A percentile compares a stretch with the other conserved stretches of the same genome.
These are phyloP conservation scores for Lichenothelia convexa DNA, from an alignment of 495 filamentous ascomycete genomes.

Conservation along the genomic window DNA sequence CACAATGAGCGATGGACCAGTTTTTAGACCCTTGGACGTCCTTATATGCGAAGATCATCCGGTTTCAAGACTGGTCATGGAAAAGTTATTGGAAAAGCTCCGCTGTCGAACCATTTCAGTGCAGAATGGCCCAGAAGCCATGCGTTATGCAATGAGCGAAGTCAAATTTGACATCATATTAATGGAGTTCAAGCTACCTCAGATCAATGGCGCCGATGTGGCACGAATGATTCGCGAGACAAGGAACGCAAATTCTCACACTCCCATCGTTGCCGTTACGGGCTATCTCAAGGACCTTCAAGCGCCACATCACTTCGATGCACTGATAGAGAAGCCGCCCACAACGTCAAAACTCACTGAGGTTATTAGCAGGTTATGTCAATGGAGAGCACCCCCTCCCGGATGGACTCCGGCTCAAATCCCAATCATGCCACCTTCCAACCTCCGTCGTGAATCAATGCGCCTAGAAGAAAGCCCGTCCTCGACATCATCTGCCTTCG, in stretches of 20 bases:
- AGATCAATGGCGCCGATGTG: slow-evolving; percentile 85
- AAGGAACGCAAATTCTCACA: slow-evolving; percentile 82
- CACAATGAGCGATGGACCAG: slow-evolving; percentile 58
- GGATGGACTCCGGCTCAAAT: slow-evolving; percentile 24
- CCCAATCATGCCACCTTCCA: slow-evolving; percentile 39
- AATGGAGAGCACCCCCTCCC: slow-evolving; percentile 65
- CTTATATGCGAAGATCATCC: slow-evolving; percentile 97
- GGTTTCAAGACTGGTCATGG: slow-evolving; percentile 93
- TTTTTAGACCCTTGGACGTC: slow-evolving; percentile 81
- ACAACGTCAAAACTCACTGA: slow-evolving; percentile 77
- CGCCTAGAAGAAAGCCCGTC: slow-evolving; percentile 66
- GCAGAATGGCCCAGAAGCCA: slow-evolving; percentile 70
- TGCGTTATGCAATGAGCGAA: slow-evolving; percentile 80
- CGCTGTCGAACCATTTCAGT: slow-evolving; percentile 90
- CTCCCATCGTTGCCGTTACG: slow-evolving; percentile 91
- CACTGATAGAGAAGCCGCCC: slow-evolving; percentile 86
- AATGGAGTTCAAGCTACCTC: slow-evolving; percentile 88
- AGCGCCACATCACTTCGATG: slow-evolving; percentile 85
- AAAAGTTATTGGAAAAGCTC: slow-evolving; percentile 84
- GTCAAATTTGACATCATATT: slow-evolving; percentile 93
- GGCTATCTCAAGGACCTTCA: slow-evolving; percentile 92
- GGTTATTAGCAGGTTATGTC: slow-evolving; percentile 64
- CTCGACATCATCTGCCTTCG: slow-evolving; percentile 62
- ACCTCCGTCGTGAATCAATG: slow-evolving; percentile 39
- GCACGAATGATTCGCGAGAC: slow-evolving; percentile 94